A percentile compares a stretch with the other conserved stretches of the same genome.
Conservation (phyloP, 1,284 basidiomycete genomes). For the Apiotrichum laibachii region DNA sequence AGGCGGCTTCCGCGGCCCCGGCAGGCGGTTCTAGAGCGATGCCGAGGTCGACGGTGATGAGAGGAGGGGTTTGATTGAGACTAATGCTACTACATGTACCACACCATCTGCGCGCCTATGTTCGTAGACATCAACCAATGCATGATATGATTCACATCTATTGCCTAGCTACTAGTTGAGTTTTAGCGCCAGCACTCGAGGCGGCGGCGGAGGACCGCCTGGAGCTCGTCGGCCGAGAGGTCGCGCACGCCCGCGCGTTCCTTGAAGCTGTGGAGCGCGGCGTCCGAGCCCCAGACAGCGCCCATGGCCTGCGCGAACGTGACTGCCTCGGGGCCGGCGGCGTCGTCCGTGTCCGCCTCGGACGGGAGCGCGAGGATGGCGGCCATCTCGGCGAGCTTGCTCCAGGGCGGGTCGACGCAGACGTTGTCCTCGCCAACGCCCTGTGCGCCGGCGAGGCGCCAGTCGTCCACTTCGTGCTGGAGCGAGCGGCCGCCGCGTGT, state of each 20-base stretch:
- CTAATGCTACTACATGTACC: not conserved
- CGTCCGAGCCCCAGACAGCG: conserved; percentile 67
- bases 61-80: not conserved
- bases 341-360: conserved; percentile 63
- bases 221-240: conserved; percentile 31
- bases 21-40: conserved; percentile 6
- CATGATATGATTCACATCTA: conserved; percentile 2
- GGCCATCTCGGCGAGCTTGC: conserved; percentile 64
- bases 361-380: conserved; percentile 59
- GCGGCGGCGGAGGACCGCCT: conserved; percentile 42
- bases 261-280: conserved; percentile 65
- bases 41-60: not conserved
- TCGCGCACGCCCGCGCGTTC: conserved; percentile 49
- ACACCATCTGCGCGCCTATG: not conserved
- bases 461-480: conserved; percentile 68
- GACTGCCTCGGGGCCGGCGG: conserved; percentile 60
- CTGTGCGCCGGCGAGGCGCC: conserved; percentile 68
- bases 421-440: conserved; percentile 14
- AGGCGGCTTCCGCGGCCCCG: conserved; percentile 3
- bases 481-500: conserved; percentile 60
- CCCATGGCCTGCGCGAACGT: conserved; percentile 79
- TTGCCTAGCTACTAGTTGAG: not conserved
- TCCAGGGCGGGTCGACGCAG: conserved; percentile 68
- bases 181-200: conserved; percentile 44
- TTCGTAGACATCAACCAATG: not conserved